These are phyloP conservation scores for Grifola frondosa DNA, from an alignment of 1,284 basidiomycete genomes.

Conservation along the genomic window DNA sequence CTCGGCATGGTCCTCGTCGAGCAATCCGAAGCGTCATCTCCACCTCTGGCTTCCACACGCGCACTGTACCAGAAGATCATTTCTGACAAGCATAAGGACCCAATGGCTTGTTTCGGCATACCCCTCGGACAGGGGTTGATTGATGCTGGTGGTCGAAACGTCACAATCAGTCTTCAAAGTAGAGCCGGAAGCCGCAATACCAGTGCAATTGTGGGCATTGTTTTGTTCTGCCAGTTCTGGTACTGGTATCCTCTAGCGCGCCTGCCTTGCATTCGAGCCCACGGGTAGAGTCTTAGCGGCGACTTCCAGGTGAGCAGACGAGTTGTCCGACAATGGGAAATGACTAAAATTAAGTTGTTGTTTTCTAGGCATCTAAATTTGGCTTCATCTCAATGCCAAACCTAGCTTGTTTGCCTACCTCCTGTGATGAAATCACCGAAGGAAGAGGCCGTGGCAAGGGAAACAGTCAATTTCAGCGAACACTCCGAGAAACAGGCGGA, in stretches of 20 bases:
- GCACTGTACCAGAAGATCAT: constrained; percentile 85
- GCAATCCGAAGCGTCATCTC: constrained; percentile 84
- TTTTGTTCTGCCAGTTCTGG: constrained; percentile 97
- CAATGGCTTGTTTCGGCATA: constrained; percentile 94
- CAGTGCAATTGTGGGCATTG: constrained; percentile 91
- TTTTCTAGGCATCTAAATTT: constrained; percentile 76
- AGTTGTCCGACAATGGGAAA: too few species aligned
- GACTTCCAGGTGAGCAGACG: too few species aligned
- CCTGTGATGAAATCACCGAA: constrained; percentile 79
- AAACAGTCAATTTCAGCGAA: too few species aligned
- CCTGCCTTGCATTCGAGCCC: constrained; percentile 87
- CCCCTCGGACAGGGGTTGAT: constrained; percentile 92
- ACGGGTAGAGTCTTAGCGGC: constrained; percentile 83
- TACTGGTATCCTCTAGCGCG: constrained; percentile 96
- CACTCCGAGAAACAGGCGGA: too few species aligned
- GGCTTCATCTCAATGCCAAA: constrained; percentile 85
- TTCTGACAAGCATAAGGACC: constrained; percentile 93
- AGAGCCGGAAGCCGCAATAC: constrained; percentile 88
- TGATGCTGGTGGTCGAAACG: constrained; percentile 92
- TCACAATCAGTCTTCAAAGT: constrained; percentile 88
- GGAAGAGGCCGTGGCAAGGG: constrained; percentile 86
- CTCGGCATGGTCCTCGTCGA: constrained; percentile 94
- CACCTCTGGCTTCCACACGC: constrained; percentile 78
- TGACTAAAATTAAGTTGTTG: too few species aligned
- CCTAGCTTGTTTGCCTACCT: constrained; percentile 91